Conservation (phyloP, 2,329 filamentous ascomycete species). For the Septoria linicola region DNA sequence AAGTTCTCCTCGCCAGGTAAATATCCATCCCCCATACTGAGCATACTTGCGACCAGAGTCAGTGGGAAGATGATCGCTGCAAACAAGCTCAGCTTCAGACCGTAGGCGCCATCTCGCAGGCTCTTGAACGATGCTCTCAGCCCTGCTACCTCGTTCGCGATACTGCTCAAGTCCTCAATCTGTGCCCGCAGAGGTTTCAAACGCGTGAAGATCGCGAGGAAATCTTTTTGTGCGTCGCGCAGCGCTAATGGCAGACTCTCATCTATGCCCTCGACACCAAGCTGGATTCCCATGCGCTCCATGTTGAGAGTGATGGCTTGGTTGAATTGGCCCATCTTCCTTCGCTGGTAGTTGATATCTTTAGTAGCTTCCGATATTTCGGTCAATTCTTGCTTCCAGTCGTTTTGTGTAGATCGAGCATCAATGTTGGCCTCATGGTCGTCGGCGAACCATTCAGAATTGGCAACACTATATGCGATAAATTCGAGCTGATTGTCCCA, state of each 20-base stretch:
- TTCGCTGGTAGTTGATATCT: slow-evolving; percentile 28
- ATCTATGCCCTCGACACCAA: slow-evolving; percentile 11
- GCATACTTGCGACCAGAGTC: slow-evolving; percentile 20
- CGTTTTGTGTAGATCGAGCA: slow-evolving; percentile 7
- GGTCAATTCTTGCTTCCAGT: slow-evolving; percentile 26
- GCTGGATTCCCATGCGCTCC: slow-evolving; percentile 25
- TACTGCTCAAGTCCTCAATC: slow-evolving; percentile 23
- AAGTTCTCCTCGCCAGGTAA: slow-evolving; percentile 23
- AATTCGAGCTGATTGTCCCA: slow-evolving; percentile 26
- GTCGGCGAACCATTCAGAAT: slow-evolving; percentile 28
- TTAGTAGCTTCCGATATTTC: slow-evolving; percentile 20
- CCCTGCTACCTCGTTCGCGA: slow-evolving; percentile 26
- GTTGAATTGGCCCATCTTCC: slow-evolving; percentile 27
- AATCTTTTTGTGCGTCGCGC: slow-evolving; percentile 27
- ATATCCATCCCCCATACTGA: slow-evolving; percentile 24
- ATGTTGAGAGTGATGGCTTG: slow-evolving; percentile 26
- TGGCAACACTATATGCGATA: slow-evolving; percentile 17
- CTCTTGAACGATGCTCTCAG: slow-evolving; percentile 27
- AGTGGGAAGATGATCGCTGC: slow-evolving; percentile 25
- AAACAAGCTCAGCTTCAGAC: slow-evolving; percentile 26
- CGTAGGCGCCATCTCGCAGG: slow-evolving; percentile 27
- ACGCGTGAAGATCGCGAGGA: slow-evolving; percentile 23
- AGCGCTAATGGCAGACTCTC: slow-evolving; percentile 12
- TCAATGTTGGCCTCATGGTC: slow-evolving; percentile 25
- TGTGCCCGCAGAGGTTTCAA: slow-evolving; percentile 24